A percentile compares a stretch with the other conserved stretches of the same genome.
phyloP scores from a whole-genome alignment of 495 filamentous ascomycete species.

The Tuber calosporum region DNA sequence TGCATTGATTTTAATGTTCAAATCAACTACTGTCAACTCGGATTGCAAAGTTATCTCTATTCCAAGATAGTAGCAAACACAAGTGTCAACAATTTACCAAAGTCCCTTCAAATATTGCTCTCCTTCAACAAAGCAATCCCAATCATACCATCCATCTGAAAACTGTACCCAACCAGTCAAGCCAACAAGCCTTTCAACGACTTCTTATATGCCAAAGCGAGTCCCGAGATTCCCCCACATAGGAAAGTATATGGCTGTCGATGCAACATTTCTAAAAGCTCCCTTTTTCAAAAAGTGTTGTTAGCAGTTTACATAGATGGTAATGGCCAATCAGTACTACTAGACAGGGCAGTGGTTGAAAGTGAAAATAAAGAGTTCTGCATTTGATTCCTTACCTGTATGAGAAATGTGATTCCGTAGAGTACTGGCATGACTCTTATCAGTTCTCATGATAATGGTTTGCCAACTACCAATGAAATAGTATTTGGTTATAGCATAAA shows the following conservation, averaged over 20 bases:
- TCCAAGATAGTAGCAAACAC: not conserved
- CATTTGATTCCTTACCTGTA: conserved; percentile 13
- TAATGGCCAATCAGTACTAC: conserved; percentile 17
- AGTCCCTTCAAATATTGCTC: not conserved
- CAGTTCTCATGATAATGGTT: too few relatives aligned
- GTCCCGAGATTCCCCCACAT: not conserved
- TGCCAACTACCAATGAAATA: too few relatives aligned
- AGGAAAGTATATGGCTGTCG: conserved; percentile 8
- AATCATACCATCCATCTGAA: not conserved
- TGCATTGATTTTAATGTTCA: conserved; percentile 5
- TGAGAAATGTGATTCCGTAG: too few relatives aligned
- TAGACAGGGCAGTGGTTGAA: conserved; percentile 26
- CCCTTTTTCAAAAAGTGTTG: conserved; percentile 19
- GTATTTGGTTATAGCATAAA: too few relatives aligned
- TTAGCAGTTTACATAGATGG: conserved; percentile 23
- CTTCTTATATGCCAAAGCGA: conserved; percentile 13
- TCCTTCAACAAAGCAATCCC: not conserved
- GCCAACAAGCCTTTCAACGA: conserved; percentile 9
- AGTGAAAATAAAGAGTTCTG: conserved; percentile 20
- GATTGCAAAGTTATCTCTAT: not conserved
- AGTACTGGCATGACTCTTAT: too few relatives aligned
- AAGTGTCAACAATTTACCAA: conserved; percentile 5
- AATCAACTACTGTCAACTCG: conserved; percentile 2
- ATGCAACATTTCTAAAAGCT: conserved; percentile 19
- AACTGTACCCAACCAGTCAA: not conserved